Evolutionary conservation across 2,329 filamentous ascomycete genomes (phyloP), one percentile per base, ranked within the genome.

Genomic region (Colletotrichum sp.): DNA sequence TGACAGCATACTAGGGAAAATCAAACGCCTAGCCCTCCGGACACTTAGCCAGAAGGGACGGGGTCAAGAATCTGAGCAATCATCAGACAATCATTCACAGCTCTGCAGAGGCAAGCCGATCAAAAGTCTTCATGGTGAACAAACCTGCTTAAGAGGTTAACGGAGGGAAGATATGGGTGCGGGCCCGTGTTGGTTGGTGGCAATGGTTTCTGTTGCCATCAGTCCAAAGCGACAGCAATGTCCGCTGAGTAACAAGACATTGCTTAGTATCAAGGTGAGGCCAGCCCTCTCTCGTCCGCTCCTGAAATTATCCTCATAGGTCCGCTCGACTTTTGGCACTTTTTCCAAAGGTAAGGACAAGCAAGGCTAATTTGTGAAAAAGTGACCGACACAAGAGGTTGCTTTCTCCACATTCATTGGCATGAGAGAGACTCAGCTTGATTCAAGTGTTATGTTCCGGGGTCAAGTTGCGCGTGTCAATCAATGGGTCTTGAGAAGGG

Each of bases 311-410:
- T 6, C 0, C 39, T 43, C 18, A 43, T 1, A 43, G 16, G 39
- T n/a, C 18, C 0, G 18, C 16, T n/a, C 1, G 18, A 18, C 9
- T 43, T 43, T 43, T n/a, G 5, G 1, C 39, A 43, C 18, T n/a
- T n/a, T 43, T n/a, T 43, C 9, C 1, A 0, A 43, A n/a, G 18
- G 18, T 8, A 43, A n/a, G 18, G 18, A 18, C 4, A 5, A 18
- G 39, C 4, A 4, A 18, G 39, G 39, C 39, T n/a, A n/a, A n/a
- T 18, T 43, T 43, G 39, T 6, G 18, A 10, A 0, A n/a, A 43
- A n/a, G 0, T 48, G n/a, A 3, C 43, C 43, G 43, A 0, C 43
- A 48, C 43, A 48, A 15, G 39, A n/a, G 1, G 9, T 48, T 0
- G 18, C 43, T n/a, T 48, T n/a, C 18, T 21, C 43, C 18, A 21